Evolutionary conservation across 257 asterid genomes (phyloP).

Genomic region (Penstemon newberryi): DNA sequence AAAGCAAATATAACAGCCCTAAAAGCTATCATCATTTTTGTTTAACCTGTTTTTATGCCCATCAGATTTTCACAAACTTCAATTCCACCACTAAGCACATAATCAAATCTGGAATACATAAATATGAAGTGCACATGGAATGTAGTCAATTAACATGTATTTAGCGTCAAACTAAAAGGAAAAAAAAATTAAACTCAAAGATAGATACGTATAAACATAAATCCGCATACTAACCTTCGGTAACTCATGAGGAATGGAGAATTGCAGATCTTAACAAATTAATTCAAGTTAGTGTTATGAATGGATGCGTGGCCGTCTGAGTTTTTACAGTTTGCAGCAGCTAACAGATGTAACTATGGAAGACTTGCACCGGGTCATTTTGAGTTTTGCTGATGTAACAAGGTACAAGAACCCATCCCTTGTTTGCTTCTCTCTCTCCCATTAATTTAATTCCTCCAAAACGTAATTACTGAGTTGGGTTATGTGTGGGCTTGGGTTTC

Average conservation of each 20-base stretch:
- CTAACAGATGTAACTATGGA: too few relatives aligned
- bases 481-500: too few relatives aligned
- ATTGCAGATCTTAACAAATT: constrained; percentile 31
- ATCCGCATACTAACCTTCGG: constrained; percentile 48
- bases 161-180: not conserved
- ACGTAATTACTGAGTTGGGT: too few relatives aligned
- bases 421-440: too few relatives aligned
- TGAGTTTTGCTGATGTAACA: too few relatives aligned
- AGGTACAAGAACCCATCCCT: too few relatives aligned
- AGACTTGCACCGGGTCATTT: too few relatives aligned
- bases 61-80: not conserved
- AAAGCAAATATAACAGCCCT: not conserved
- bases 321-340: too few relatives aligned
- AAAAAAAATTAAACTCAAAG: constrained; percentile 16
- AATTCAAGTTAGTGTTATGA: too few relatives aligned
- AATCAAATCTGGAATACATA: not conserved
- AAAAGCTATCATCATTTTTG: not conserved
- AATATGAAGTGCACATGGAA: not conserved
- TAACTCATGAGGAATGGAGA: constrained; percentile 43
- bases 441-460: too few relatives aligned
- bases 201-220: not conserved
- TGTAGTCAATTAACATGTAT: constrained; percentile 2
- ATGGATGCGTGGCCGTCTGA: too few relatives aligned
- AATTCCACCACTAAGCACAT: not conserved
- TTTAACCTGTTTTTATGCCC: not conserved